Evolutionary conservation across 1,284 basidiomycete species (phyloP).

Genomic region (Boletus calvinii): DNA sequence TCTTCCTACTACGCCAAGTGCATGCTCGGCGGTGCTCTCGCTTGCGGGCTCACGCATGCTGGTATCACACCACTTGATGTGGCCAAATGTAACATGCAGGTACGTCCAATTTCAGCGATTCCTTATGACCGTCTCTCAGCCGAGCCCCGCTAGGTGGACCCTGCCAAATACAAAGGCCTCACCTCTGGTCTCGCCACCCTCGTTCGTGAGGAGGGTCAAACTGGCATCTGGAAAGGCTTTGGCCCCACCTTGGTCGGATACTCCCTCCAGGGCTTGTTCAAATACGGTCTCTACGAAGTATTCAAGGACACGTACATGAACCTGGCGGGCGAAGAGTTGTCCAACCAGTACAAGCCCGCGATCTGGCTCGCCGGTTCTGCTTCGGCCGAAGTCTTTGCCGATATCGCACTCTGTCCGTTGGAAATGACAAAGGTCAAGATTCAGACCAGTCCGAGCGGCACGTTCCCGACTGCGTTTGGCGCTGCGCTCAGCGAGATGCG

Average conservation of each 20-base stretch:
- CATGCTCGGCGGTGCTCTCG: constrained; percentile 88
- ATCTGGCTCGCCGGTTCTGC: constrained; percentile 96
- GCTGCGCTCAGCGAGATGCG: constrained; percentile 70
- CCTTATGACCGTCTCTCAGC: neutral
- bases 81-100: constrained; percentile 98
- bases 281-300: constrained; percentile 94
- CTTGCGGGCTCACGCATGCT: constrained; percentile 93
- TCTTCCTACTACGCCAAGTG: constrained; percentile 72
- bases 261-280: constrained; percentile 95
- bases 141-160: constrained; percentile 50
- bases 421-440: constrained; percentile 89
- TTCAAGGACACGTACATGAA: constrained; percentile 95
- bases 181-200: constrained; percentile 71
- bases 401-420: constrained; percentile 80
- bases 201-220: constrained; percentile 78
- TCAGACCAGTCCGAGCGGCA: constrained; percentile 69
- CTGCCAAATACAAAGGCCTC: constrained; percentile 76
- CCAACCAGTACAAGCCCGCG: constrained; percentile 84
- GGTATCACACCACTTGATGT: constrained; percentile 93
- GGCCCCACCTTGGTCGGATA: constrained; percentile 92
- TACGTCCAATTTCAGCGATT: constrained; percentile 36
- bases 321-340: constrained; percentile 79
- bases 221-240: constrained; percentile 92
- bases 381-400: constrained; percentile 94
- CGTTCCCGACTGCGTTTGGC: constrained; percentile 72